A percentile compares a stretch with the other conserved stretches of the same genome.
phyloP scores from a whole-genome alignment of 768 basidiomycete species.

The Cyclocybe aegerita region DNA sequence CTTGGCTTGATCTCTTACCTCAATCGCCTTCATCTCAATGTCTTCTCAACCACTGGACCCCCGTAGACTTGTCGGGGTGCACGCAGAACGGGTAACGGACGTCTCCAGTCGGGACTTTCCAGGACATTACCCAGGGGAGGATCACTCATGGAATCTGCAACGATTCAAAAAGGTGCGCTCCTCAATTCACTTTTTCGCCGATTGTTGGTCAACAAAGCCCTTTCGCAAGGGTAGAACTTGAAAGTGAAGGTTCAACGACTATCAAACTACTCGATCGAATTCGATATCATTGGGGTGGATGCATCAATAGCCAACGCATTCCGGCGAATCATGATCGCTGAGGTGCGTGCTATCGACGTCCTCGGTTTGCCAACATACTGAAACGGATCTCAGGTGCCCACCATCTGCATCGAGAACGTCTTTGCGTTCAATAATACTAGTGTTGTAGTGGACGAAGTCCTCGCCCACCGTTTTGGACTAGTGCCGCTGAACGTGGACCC shows the following conservation, averaged over 20 bases:
- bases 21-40: conserved; percentile 9
- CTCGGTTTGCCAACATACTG: neutral
- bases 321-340: conserved; percentile 88
- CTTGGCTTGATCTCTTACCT: neutral
- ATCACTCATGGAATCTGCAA: conserved; percentile 79
- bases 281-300: conserved; percentile 94
- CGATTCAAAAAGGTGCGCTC: conserved; percentile 73
- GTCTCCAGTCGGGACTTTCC: conserved; percentile 91
- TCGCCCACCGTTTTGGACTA: conserved; percentile 89
- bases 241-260: conserved; percentile 73
- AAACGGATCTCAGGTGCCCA: conserved; percentile 66
- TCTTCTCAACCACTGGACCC: conserved; percentile 20
- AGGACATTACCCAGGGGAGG: conserved; percentile 83
- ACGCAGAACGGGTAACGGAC: conserved; percentile 70
- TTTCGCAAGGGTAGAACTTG: conserved; percentile 59
- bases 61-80: conserved; percentile 63
- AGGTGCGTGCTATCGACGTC: conserved; percentile 50
- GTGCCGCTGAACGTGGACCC: conserved; percentile 91
- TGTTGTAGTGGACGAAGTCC: conserved; percentile 91
- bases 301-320: conserved; percentile 96
- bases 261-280: conserved; percentile 84
- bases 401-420: conserved; percentile 85
- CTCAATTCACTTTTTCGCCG: neutral
- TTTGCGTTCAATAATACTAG: conserved; percentile 95
- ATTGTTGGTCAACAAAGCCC: conserved; percentile 10